phyloP scores from a whole-genome alignment of 495 filamentous ascomycete species.

The Penicillium mononematosum region DNA sequence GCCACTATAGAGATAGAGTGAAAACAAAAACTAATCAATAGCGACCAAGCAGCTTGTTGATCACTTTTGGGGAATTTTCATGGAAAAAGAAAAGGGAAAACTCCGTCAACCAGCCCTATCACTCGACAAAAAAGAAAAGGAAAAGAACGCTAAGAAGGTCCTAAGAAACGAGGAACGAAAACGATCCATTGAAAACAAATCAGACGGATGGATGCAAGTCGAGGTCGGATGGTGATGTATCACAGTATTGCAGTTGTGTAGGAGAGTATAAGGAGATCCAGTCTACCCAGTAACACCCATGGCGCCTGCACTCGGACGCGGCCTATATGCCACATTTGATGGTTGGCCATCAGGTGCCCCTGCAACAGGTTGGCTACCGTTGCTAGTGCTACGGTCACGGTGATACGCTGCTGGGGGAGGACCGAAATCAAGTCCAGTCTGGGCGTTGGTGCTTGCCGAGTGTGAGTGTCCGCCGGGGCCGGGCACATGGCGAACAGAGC shows the following conservation, averaged over 20 bases:
- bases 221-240: constrained; percentile 25
- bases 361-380: constrained; percentile 38
- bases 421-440: constrained; percentile 33
- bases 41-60: constrained; percentile 23
- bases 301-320: constrained; percentile 41
- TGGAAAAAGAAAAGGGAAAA: constrained; percentile 22
- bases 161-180: constrained; percentile 26
- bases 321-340: constrained; percentile 41
- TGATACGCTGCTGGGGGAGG: constrained; percentile 28
- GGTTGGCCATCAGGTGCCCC: constrained; percentile 30
- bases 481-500: constrained; percentile 74
- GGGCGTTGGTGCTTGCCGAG: constrained; percentile 31
- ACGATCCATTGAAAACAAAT: constrained; percentile 9
- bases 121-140: constrained; percentile 27
- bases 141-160: constrained; percentile 39
- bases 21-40: constrained; percentile 20
- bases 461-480: constrained; percentile 51
- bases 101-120: constrained; percentile 38
- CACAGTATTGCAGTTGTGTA: constrained; percentile 22
- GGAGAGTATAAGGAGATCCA: constrained; percentile 18
- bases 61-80: constrained; percentile 32
- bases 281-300: constrained; percentile 48
- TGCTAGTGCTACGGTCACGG: constrained; percentile 45
- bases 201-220: constrained; percentile 22
- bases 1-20: constrained; percentile 12